Evolutionary conservation across 345 rosid genomes (phyloP), one percentile per base, ranked within the genome.

Genomic region (Passiflora organensis): DNA sequence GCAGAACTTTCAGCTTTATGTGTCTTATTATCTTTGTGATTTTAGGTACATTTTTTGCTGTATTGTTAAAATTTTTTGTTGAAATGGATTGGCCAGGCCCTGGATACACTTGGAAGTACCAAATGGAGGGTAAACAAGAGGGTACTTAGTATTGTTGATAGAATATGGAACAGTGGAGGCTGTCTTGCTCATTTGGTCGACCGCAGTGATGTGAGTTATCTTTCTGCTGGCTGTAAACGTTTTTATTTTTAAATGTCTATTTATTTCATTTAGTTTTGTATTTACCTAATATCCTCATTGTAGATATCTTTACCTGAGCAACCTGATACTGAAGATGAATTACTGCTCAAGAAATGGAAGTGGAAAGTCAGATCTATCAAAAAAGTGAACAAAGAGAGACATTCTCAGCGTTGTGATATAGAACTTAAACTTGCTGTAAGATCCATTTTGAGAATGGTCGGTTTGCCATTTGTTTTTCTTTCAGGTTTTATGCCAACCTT

Each of bases 371-470:
- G 48, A 63, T 19, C 64, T 68, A 80, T 64, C 1, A 80, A 71
- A 45, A 87, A 87, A 63, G 89, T 77, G 75, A 87, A 87, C 60
- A 73, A 74, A 63, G 95, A 87, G 80, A 80, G 95, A 66, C 88
- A 87, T 71, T 77, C 91, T 53, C 81, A 37, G 67, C 85, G 91
- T 38, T 87, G 95, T 67, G 91, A 87, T 65, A 68, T 61, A 17
- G 95, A 87, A 80, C 89, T 87, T 62, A 87, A 87, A 72, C 85
- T 87, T 69, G 65, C 86, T 64, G 95, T 87, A 76, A 80, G 81
- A 70, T 62, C 23, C 48, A 43, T 39, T 46, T 34, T 19, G 53
- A 50, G 58, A 50, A 15, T 53, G 32, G 46, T 32, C 17, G 53
- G 16, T 32, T 32, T 38, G 57, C 55, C 24, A 4, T 63, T 53